Conservation (phyloP, 768 basidiomycete species). For the Trametes cinnabarina region DNA sequence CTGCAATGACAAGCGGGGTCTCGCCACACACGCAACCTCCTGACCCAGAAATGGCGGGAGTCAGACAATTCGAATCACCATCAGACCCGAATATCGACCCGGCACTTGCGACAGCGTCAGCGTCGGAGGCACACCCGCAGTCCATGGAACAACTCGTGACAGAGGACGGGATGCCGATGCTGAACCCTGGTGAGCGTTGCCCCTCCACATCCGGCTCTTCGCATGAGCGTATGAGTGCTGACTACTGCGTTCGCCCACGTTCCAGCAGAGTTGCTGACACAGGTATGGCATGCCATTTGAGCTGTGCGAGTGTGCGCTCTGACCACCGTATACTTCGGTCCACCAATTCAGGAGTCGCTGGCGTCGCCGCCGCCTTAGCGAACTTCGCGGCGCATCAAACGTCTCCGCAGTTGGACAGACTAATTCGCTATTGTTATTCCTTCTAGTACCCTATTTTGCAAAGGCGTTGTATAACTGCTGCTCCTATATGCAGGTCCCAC, state of each 20-base stretch:
- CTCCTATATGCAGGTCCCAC: background rate
- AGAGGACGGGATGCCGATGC: constrained; percentile 65
- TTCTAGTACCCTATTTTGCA: background rate
- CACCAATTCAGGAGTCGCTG: constrained; percentile 58
- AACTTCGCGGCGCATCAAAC: constrained; percentile 12
- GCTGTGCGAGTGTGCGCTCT: background rate
- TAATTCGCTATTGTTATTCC: constrained; percentile 9
- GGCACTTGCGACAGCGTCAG: background rate
- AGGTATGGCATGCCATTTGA: constrained; percentile 38
- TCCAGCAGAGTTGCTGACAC: constrained; percentile 61
- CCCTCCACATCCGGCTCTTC: background rate
- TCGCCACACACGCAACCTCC: background rate
- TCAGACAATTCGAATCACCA: background rate
- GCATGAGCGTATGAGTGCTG: background rate
- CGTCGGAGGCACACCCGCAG: constrained; percentile 31
- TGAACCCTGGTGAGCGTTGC: constrained; percentile 57
- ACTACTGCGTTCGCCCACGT: background rate
- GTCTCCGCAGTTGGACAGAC: background rate
- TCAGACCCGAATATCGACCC: background rate
- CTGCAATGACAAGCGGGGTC: background rate
- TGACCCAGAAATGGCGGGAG: constrained; percentile 8
- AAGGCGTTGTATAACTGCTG: background rate
- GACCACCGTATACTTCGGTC: constrained; percentile 2
- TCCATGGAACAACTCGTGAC: constrained; percentile 57
- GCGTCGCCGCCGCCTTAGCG: constrained; percentile 65